phyloP scores from a whole-genome alignment of 2,329 filamentous ascomycete genomes.

The Sclerotiophoma versabilis region DNA sequence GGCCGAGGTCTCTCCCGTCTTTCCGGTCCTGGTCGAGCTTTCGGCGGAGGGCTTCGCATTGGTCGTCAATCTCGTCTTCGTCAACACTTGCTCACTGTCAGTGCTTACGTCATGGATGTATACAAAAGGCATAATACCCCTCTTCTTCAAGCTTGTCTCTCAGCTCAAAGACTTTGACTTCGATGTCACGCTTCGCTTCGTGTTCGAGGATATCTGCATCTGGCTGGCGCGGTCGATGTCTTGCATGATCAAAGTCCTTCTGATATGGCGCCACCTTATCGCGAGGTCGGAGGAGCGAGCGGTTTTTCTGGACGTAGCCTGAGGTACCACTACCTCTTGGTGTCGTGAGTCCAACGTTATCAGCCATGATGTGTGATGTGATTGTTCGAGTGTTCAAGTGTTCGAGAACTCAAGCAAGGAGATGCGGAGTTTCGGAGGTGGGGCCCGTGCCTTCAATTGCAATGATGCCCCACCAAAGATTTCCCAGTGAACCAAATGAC shows the following conservation, averaged over 20 bases:
- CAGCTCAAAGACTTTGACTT: slow-evolving; percentile 91
- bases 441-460: slow-evolving; percentile 24
- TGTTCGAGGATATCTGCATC: slow-evolving; percentile 94
- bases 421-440: slow-evolving; percentile 35
- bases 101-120: neutral
- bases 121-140: slow-evolving; percentile 61
- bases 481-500: slow-evolving; percentile 23
- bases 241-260: slow-evolving; percentile 71
- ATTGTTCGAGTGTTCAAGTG: neutral
- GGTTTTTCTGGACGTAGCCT: slow-evolving; percentile 96
- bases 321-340: slow-evolving; percentile 95
- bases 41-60: slow-evolving; percentile 70
- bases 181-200: slow-evolving; percentile 87
- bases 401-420: neutral
- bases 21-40: slow-evolving; percentile 62
- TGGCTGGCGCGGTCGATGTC: slow-evolving; percentile 81
- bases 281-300: slow-evolving; percentile 84
- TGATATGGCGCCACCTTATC: slow-evolving; percentile 81
- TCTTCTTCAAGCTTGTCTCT: slow-evolving; percentile 92
- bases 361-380: slow-evolving; percentile 70
- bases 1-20: slow-evolving; percentile 44
- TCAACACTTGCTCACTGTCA: slow-evolving; percentile 66
- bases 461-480: slow-evolving; percentile 39
- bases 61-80: slow-evolving; percentile 88
- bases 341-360: slow-evolving; percentile 95